Evolutionary conservation across 2,329 filamentous ascomycete species (phyloP).

Genomic region (Cercospora brassicicola): DNA sequence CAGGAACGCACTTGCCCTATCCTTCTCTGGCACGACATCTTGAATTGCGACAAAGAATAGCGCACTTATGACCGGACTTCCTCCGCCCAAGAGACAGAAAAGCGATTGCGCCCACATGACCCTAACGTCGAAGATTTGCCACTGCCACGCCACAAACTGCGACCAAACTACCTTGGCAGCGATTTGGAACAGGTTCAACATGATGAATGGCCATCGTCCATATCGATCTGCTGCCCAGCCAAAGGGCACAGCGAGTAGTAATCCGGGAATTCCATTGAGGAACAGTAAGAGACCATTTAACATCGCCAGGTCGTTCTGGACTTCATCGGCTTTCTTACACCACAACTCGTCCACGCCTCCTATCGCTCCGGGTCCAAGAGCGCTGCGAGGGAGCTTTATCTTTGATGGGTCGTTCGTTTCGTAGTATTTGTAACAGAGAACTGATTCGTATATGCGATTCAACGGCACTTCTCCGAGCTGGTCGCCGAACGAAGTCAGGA

Average conservation of each 20-base stretch:
- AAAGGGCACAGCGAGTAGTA: conserved; percentile 40
- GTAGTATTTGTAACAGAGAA: conserved; percentile 55
- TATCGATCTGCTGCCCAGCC: conserved; percentile 41
- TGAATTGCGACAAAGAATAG: conserved; percentile 36
- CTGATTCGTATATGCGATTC: conserved; percentile 55
- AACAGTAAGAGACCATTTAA: conserved; percentile 52
- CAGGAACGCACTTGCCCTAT: conserved; percentile 36
- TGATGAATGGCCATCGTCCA: conserved; percentile 38
- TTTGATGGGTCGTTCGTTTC: conserved; percentile 43
- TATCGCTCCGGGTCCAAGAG: conserved; percentile 36
- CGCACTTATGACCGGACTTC: conserved; percentile 29
- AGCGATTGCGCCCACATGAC: conserved; percentile 37
- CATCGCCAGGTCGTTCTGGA: conserved; percentile 56
- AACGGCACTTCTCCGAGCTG: conserved; percentile 44
- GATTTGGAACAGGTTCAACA: conserved; percentile 33
- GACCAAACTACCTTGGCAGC: conserved; percentile 31
- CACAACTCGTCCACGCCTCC: conserved; percentile 42
- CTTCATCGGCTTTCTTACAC: conserved; percentile 51
- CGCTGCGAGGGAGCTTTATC: conserved; percentile 29
- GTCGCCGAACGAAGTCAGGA: conserved; percentile 49
- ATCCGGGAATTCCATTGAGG: conserved; percentile 48
- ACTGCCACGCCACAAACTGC: conserved; percentile 40
- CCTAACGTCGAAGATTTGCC: conserved; percentile 38
- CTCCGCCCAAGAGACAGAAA: conserved; percentile 36
- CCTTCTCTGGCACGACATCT: conserved; percentile 36